Conservation (phyloP, 768 basidiomycete genomes). For the Psilocybe cyanescens region DNA sequence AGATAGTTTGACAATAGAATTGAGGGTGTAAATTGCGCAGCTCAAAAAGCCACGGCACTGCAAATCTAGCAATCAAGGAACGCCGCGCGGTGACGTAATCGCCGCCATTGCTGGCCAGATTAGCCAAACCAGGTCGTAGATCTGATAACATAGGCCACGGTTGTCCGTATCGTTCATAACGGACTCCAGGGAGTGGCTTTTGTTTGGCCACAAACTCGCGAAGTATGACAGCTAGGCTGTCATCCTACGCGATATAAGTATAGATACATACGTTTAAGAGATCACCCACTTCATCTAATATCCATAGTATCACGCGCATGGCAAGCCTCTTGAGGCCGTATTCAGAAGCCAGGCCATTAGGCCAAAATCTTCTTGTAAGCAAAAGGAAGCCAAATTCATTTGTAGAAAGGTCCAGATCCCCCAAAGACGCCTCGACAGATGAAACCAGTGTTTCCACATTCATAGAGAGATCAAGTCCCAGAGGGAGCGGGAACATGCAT, state of each 20-base stretch:
- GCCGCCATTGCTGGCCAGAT: constrained; percentile 61
- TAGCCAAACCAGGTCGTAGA: constrained; percentile 38
- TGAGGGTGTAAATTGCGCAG: constrained; percentile 64
- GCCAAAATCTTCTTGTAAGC: constrained; percentile 73
- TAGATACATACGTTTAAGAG: neutral
- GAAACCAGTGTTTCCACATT: constrained; percentile 76
- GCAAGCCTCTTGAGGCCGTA: constrained; percentile 70
- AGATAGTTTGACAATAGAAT: constrained; percentile 56
- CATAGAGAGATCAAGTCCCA: constrained; percentile 71
- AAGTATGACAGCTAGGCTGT: constrained; percentile 65
- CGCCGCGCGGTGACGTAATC: constrained; percentile 70
- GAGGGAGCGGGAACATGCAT: constrained; percentile 70
- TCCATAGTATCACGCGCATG: constrained; percentile 65
- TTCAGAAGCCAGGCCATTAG: constrained; percentile 71
- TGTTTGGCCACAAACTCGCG: constrained; percentile 68
- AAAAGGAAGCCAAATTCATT: constrained; percentile 78
- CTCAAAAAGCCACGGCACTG: constrained; percentile 68
- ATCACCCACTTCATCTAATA: constrained; percentile 65
- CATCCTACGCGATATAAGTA: constrained; percentile 49
- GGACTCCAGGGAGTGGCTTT: constrained; percentile 66
- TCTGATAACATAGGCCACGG: constrained; percentile 59
- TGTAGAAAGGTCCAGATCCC: constrained; percentile 70
- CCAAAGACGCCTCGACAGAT: constrained; percentile 71
- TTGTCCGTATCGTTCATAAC: constrained; percentile 40
- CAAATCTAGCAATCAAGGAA: constrained; percentile 57